A percentile compares a stretch with the other conserved stretches of the same genome.
Evolutionary conservation across 495 filamentous ascomycete genomes (phyloP).

Genomic region (Daldinia grandis): DNA sequence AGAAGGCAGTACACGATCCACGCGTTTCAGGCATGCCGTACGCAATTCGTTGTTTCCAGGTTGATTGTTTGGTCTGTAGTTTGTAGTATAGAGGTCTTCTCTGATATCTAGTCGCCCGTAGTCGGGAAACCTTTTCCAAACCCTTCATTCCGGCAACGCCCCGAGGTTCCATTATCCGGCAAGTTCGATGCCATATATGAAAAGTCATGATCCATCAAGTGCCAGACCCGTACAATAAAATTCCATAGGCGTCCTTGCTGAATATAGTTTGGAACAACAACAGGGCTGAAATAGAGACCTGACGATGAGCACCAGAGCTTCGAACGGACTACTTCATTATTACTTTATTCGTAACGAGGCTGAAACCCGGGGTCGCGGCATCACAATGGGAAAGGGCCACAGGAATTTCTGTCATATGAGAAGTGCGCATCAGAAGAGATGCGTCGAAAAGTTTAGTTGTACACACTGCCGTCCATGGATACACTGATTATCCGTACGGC

Average conservation of each 20-base stretch:
- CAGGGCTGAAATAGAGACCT: not conserved
- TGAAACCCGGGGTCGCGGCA: slow-evolving; percentile 12
- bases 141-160: slow-evolving; percentile 32
- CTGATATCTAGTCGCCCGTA: slow-evolving; percentile 16
- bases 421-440: slow-evolving; percentile 23
- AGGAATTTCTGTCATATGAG: slow-evolving; percentile 12
- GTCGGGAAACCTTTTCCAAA: slow-evolving; percentile 25
- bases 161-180: slow-evolving; percentile 22
- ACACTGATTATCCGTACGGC: slow-evolving; percentile 15
- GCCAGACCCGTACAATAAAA: slow-evolving; percentile 11
- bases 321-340: slow-evolving; percentile 11
- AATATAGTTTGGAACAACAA: slow-evolving; percentile 7
- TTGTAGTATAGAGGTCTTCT: slow-evolving; percentile 2
- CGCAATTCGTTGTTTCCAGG: slow-evolving; percentile 9
- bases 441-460: slow-evolving; percentile 24
- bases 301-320: slow-evolving; percentile 10
- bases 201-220: slow-evolving; percentile 21
- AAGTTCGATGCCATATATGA: slow-evolving; percentile 16
- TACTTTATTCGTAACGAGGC: slow-evolving; percentile 6
- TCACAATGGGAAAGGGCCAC: slow-evolving; percentile 23
- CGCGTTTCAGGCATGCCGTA: not conserved
- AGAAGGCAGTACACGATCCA: slow-evolving; percentile 5
- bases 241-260: slow-evolving; percentile 2
- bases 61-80: slow-evolving; percentile 10
- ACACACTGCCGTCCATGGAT: slow-evolving; percentile 23